Evolutionary conservation across 1,284 basidiomycete genomes (phyloP).

Genomic region (Sanghuangporus weigelae): DNA sequence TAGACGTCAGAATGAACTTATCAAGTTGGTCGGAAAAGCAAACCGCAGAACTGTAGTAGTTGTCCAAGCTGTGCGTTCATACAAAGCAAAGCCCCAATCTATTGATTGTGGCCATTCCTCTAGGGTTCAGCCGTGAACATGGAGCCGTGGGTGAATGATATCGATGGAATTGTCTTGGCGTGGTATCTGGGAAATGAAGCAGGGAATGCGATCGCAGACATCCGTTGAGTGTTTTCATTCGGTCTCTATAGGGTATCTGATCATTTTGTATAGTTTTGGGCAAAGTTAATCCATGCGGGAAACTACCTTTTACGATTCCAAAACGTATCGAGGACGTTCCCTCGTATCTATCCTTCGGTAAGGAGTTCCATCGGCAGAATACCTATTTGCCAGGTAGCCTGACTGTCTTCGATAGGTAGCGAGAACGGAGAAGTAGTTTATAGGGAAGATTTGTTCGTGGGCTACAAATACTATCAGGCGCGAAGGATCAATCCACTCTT

Average conservation of each 20-base stretch:
- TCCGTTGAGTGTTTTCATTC: slow-evolving; percentile 26
- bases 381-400: background rate
- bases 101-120: background rate
- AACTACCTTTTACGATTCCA: slow-evolving; percentile 66
- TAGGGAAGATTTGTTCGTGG: slow-evolving; percentile 62
- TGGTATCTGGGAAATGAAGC: slow-evolving; percentile 77
- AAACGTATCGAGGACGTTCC: slow-evolving; percentile 60
- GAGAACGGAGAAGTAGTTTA: slow-evolving; percentile 64
- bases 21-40: slow-evolving; percentile 48
- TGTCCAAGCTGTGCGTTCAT: slow-evolving; percentile 53
- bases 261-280: slow-evolving; percentile 45
- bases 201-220: slow-evolving; percentile 69
- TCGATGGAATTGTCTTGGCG: slow-evolving; percentile 50
- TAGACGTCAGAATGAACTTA: slow-evolving; percentile 57
- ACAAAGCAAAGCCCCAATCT: background rate
- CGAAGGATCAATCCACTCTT: slow-evolving; percentile 54
- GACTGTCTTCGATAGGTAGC: slow-evolving; percentile 27
- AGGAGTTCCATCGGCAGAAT: background rate
- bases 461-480: slow-evolving; percentile 68
- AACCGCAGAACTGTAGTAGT: slow-evolving; percentile 64
- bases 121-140: slow-evolving; percentile 64
- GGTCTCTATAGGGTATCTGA: background rate
- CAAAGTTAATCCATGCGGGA: slow-evolving; percentile 64
- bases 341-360: slow-evolving; percentile 47
- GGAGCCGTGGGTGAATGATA: slow-evolving; percentile 50